Conservation (phyloP, 306 rosid species). For the Vicia sativa region DNA sequence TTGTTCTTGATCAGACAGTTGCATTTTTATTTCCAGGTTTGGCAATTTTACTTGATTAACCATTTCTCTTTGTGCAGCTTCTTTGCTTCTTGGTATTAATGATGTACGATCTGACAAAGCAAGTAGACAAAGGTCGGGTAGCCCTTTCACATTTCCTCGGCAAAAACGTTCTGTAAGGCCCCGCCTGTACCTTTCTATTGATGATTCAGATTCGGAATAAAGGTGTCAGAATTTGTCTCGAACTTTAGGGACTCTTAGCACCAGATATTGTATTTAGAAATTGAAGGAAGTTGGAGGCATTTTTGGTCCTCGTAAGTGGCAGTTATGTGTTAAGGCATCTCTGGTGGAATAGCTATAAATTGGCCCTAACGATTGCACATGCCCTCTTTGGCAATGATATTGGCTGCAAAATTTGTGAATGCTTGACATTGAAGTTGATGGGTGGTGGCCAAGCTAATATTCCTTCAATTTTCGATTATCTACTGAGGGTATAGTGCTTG, state of each 20-base stretch:
- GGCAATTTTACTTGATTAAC: slow-evolving; percentile 40
- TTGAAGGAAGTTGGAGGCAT: slow-evolving; percentile 42
- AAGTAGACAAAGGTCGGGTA: slow-evolving; percentile 76
- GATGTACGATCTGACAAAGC: slow-evolving; percentile 79
- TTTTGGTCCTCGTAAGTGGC: slow-evolving; percentile 45
- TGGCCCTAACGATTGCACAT: slow-evolving; percentile 44
- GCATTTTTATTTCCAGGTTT: slow-evolving; percentile 2
- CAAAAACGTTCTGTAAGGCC: slow-evolving; percentile 93
- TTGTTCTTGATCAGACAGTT: slow-evolving; percentile 1
- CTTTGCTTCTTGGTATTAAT: slow-evolving; percentile 89
- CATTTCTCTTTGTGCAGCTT: slow-evolving; percentile 65
- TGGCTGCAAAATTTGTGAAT: slow-evolving; percentile 36
- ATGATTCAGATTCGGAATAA: slow-evolving; percentile 88
- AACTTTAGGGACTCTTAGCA: slow-evolving; percentile 37
- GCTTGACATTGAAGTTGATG: slow-evolving; percentile 43
- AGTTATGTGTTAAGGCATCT: slow-evolving; percentile 44
- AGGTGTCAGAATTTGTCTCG: slow-evolving; percentile 41
- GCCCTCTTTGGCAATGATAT: slow-evolving; percentile 37
- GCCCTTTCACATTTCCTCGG: slow-evolving; percentile 95
- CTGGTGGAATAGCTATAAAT: slow-evolving; percentile 40
- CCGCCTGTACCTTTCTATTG: slow-evolving; percentile 72
- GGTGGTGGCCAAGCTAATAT: slow-evolving; percentile 38
- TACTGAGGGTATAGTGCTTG: slow-evolving; percentile 47
- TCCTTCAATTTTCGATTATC: slow-evolving; percentile 43
- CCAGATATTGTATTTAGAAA: slow-evolving; percentile 45